phyloP scores from a whole-genome alignment of 2,329 filamentous ascomycete species.

The Fusarium sp. region DNA sequence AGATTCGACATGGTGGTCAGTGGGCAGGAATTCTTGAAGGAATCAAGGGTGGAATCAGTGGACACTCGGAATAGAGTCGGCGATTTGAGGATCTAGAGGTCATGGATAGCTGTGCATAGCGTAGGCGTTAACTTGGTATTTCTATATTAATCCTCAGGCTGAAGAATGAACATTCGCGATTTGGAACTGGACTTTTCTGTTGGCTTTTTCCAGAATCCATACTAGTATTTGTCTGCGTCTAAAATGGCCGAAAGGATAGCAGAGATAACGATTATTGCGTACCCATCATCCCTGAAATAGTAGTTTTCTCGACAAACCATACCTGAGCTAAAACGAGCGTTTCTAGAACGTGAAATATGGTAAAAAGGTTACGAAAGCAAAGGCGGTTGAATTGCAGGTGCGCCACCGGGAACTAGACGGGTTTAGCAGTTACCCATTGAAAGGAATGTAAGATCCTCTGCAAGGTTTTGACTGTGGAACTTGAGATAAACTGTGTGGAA shows the following conservation, averaged over 20 bases:
- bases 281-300: too few species aligned
- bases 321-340: too few species aligned
- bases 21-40: conserved; percentile 67
- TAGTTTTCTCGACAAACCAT: too few species aligned
- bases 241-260: neutral
- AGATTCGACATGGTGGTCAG: conserved; percentile 59
- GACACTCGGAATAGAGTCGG: conserved; percentile 48
- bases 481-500: conserved; percentile 31
- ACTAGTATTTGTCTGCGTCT: neutral
- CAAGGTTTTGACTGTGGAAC: conserved; percentile 19
- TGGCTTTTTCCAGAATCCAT: neutral
- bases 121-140: conserved; percentile 43
- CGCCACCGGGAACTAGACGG: conserved; percentile 4
- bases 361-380: too few species aligned
- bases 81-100: neutral
- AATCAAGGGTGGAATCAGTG: conserved; percentile 61
- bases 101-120: conserved; percentile 40
- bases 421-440: too few species aligned
- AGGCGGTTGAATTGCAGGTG: neutral
- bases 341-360: too few species aligned
- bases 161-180: neutral
- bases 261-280: too few species aligned
- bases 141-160: conserved; percentile 1
- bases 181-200: neutral
- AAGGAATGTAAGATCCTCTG: conserved; percentile 2